Conservation (phyloP, 2,329 filamentous ascomycete genomes). For the Arthrobotrys musiformis region DNA sequence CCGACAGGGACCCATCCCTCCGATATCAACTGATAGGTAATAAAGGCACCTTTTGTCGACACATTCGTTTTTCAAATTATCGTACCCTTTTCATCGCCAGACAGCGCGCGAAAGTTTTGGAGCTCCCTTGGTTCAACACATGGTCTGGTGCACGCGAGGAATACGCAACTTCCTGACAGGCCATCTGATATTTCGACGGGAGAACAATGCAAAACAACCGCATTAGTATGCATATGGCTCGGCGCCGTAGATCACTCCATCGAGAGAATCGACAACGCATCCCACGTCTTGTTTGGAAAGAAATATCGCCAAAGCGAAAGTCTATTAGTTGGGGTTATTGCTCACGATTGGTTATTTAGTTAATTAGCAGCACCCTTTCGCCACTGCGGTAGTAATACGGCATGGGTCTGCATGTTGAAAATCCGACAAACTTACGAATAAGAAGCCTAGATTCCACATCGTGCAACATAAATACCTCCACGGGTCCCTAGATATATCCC, state of each 20-base stretch:
- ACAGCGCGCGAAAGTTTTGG: not conserved
- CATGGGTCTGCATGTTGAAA: not conserved
- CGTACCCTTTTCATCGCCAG: not conserved
- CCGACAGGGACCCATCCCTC: conserved; percentile 17
- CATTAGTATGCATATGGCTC: conserved; percentile 16
- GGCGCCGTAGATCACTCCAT: not conserved
- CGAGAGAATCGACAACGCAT: conserved; percentile 29
- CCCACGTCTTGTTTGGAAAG: not conserved
- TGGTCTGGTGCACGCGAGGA: conserved; percentile 7
- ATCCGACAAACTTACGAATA: conserved; percentile 31
- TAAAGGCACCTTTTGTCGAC: not conserved
- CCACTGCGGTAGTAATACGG: not conserved
- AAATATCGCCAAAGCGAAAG: not conserved
- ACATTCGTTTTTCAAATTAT: not conserved
- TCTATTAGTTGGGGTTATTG: conserved; percentile 3
- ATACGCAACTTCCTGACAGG: conserved; percentile 2
- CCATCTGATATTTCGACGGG: conserved; percentile 33
- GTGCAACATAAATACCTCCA: conserved; percentile 37
- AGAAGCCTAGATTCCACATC: conserved; percentile 40
- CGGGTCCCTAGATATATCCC: conserved; percentile 4
- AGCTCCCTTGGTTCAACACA: not conserved
- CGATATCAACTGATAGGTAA: conserved; percentile 10
- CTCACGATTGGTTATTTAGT: not conserved
- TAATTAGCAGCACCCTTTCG: not conserved
- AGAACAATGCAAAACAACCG: conserved; percentile 17